These are phyloP conservation scores for Apiospora rasikravindrae DNA, from an alignment of 2,329 filamentous ascomycete species.

Conservation along the genomic window DNA sequence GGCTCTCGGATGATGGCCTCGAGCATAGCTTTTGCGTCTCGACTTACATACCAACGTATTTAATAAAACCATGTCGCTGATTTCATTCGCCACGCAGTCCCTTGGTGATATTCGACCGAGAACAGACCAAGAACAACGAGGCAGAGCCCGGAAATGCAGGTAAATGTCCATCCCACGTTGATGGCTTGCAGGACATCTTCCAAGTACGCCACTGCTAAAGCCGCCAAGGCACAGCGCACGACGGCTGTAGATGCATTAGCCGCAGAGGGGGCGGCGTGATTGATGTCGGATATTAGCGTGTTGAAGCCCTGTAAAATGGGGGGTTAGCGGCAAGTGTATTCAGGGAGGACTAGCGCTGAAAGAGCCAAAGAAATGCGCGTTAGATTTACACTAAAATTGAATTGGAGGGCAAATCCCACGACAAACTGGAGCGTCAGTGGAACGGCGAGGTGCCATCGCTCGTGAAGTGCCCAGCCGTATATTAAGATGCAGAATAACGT, in stretches of 20 bases:
- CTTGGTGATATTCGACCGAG: conserved; percentile 12
- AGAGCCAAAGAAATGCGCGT: background rate
- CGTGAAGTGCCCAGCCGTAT: background rate
- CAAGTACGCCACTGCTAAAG: conserved; percentile 20
- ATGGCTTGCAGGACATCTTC: conserved; percentile 19
- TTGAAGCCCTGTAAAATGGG: conserved; percentile 16
- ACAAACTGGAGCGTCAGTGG: conserved; percentile 32
- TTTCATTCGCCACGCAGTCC: conserved; percentile 12
- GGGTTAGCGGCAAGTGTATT: background rate
- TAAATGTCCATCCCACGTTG: conserved; percentile 21
- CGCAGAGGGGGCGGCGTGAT: conserved; percentile 19
- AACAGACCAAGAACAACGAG: conserved; percentile 15
- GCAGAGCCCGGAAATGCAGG: conserved; percentile 19
- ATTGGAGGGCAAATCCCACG: conserved; percentile 29
- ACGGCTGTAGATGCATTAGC: conserved; percentile 22
- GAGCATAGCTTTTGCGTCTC: background rate
- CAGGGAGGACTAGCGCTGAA: background rate
- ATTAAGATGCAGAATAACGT: background rate
- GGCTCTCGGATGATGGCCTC: background rate
- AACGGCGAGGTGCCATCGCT: conserved; percentile 26
- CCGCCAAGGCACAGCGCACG: conserved; percentile 21
- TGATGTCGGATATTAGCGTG: conserved; percentile 23
- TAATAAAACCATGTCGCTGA: background rate
- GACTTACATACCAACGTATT: no score
- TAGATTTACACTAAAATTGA: conserved; percentile 26